phyloP scores from a whole-genome alignment of 2,329 filamentous ascomycete genomes.

The Aureobasidium sp. region DNA sequence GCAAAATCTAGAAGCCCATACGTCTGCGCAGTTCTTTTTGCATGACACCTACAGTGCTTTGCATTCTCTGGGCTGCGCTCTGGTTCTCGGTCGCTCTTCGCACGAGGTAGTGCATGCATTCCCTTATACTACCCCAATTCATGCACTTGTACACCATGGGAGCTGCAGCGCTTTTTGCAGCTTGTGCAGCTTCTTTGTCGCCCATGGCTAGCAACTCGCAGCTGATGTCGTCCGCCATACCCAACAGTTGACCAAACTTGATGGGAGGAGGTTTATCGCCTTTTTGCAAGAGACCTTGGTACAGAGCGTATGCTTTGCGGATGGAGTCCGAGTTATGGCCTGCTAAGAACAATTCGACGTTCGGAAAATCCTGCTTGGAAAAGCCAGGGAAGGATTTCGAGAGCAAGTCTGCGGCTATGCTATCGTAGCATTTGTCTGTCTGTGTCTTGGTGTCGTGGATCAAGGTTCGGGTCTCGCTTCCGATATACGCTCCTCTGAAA shows the following conservation, averaged over 20 bases:
- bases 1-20: not conserved
- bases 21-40: conserved; percentile 4
- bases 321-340: conserved; percentile 22
- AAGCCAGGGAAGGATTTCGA: conserved; percentile 19
- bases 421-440: conserved; percentile 23
- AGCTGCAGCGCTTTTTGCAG: not conserved
- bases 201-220: conserved; percentile 18
- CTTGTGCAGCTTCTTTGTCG: not conserved
- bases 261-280: not conserved
- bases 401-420: conserved; percentile 20
- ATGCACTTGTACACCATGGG: conserved; percentile 23
- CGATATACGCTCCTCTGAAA: conserved; percentile 45
- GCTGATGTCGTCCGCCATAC: conserved; percentile 25
- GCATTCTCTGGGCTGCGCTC: conserved; percentile 15
- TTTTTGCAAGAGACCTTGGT: not conserved
- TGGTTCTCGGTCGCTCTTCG: conserved; percentile 23
- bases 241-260: conserved; percentile 24
- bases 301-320: not conserved
- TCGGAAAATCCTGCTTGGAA: conserved; percentile 15
- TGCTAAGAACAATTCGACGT: conserved; percentile 25
- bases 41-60: conserved; percentile 3
- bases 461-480: conserved; percentile 32
- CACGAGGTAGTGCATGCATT: conserved; percentile 25
- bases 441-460: conserved; percentile 24
- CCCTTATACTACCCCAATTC: conserved; percentile 24